Evolutionary conservation across 768 basidiomycete genomes (phyloP).

Genomic region (Mycena galopus): DNA sequence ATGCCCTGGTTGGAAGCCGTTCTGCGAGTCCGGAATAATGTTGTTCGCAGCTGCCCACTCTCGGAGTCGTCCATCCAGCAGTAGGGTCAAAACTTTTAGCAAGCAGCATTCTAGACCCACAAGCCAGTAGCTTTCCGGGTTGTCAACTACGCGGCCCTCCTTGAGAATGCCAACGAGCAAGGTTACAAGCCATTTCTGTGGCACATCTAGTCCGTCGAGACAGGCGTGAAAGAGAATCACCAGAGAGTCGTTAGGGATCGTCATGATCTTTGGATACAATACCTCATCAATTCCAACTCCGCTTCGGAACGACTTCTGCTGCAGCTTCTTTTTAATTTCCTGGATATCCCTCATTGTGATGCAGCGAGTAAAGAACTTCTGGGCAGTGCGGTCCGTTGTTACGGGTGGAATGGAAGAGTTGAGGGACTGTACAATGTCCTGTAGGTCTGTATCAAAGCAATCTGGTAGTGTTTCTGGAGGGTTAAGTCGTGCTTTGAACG

Average conservation of each 20-base stretch:
- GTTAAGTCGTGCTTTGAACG: not conserved
- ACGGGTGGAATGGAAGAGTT: no score
- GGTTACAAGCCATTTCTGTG: not conserved
- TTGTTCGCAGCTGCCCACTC: constrained; percentile 30
- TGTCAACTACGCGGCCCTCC: constrained; percentile 22
- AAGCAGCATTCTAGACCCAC: constrained; percentile 38
- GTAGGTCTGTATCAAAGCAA: not conserved
- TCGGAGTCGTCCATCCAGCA: constrained; percentile 33
- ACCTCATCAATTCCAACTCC: not conserved
- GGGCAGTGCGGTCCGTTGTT: no score
- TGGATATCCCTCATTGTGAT: not conserved
- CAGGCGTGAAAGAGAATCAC: not conserved
- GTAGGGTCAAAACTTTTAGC: constrained; percentile 37
- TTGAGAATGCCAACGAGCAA: constrained; percentile 21
- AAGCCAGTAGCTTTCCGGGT: constrained; percentile 34
- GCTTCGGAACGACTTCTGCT: not conserved
- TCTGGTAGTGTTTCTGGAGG: not conserved
- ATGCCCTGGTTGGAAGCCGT: constrained; percentile 42
- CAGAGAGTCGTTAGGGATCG: constrained; percentile 7
- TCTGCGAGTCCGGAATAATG: constrained; percentile 44
- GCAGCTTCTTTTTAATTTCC: not conserved
- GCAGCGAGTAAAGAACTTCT: not conserved
- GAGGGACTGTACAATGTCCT: not conserved
- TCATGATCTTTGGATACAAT: not conserved
- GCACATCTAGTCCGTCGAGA: not conserved